A percentile compares a stretch with the other conserved stretches of the same genome.
Evolutionary conservation across 2,329 filamentous ascomycete genomes (phyloP).

Genomic region (Dichotomopilus funicola): DNA sequence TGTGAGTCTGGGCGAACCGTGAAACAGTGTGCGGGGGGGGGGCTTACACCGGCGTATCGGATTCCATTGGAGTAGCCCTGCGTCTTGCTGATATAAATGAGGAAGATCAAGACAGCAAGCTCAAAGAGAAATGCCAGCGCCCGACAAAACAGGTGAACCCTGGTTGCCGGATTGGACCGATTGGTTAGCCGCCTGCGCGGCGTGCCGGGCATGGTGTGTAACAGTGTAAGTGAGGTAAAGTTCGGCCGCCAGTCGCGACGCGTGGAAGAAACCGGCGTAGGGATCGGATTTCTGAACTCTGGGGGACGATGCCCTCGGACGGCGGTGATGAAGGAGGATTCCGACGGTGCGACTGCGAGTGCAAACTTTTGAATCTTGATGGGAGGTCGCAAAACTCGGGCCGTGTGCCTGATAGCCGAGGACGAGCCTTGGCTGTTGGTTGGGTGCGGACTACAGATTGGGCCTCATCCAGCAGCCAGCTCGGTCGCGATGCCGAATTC

Average conservation of each 20-base stretch:
- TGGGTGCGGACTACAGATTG: too few species aligned
- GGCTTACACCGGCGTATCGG: neutral
- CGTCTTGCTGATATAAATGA: neutral
- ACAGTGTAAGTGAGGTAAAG: neutral
- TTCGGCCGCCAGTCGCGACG: neutral
- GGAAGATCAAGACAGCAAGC: neutral
- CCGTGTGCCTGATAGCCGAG: neutral
- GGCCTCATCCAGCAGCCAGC: neutral
- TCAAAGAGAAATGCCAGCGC: neutral
- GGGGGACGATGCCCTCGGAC: neutral
- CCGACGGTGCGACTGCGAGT: neutral
- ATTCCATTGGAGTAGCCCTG: neutral
- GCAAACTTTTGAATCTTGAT: neutral
- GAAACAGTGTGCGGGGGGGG: neutral
- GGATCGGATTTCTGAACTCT: neutral
- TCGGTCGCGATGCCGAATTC: neutral
- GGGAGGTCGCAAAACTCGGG: neutral
- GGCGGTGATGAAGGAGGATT: neutral
- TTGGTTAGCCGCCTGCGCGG: neutral
- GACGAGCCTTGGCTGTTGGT: neutral
- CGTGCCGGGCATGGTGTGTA: neutral
- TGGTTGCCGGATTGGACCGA: neutral
- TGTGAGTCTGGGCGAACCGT: neutral
- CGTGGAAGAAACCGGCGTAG: neutral
- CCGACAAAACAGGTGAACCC: neutral